Evolutionary conservation across 176 grass and related monocot species (phyloP).

Genomic region (Puccinellia tenuiflora): DNA sequence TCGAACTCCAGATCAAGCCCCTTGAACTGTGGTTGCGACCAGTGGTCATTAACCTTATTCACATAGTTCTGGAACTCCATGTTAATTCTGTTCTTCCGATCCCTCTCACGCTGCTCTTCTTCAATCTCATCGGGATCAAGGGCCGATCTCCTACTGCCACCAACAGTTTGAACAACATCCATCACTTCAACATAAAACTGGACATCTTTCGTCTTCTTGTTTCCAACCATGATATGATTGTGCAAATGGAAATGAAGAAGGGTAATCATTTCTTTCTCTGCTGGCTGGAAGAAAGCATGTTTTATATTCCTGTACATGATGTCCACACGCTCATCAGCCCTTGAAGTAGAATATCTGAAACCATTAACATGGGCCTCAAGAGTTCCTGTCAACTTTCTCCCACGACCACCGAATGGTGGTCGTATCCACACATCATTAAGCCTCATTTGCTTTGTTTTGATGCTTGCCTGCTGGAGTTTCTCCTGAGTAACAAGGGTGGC

Average conservation of each 20-base stretch:
- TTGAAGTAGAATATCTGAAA: conserved; percentile 44
- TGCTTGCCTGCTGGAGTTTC: conserved; percentile 40
- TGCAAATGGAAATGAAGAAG: conserved; percentile 65
- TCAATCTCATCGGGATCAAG: conserved; percentile 77
- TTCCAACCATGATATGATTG: conserved; percentile 76
- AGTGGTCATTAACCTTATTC: conserved; percentile 51
- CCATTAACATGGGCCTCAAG: conserved; percentile 68
- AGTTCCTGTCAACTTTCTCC: conserved; percentile 50
- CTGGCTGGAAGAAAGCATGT: conserved; percentile 75
- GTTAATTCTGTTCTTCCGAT: conserved; percentile 55
- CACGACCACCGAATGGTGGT: conserved; percentile 48
- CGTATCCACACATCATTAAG: conserved; percentile 67
- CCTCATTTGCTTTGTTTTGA: conserved; percentile 28
- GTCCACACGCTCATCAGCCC: conserved; percentile 54
- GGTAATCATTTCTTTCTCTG: conserved; percentile 68
- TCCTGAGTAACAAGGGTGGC: conserved; percentile 72
- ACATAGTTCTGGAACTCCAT: conserved; percentile 63
- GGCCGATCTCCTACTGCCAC: conserved; percentile 43
- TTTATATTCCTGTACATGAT: conserved; percentile 67
- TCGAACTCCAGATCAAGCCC: conserved; percentile 55
- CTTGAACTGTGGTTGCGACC: conserved; percentile 50
- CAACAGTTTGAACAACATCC: conserved; percentile 68
- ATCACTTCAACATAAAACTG: conserved; percentile 77
- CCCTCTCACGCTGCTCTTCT: conserved; percentile 72
- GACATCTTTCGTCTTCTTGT: conserved; percentile 71